These are phyloP conservation scores for Ziziphus jujuba DNA, from an alignment of 306 rosid species.

Conservation along the genomic window DNA sequence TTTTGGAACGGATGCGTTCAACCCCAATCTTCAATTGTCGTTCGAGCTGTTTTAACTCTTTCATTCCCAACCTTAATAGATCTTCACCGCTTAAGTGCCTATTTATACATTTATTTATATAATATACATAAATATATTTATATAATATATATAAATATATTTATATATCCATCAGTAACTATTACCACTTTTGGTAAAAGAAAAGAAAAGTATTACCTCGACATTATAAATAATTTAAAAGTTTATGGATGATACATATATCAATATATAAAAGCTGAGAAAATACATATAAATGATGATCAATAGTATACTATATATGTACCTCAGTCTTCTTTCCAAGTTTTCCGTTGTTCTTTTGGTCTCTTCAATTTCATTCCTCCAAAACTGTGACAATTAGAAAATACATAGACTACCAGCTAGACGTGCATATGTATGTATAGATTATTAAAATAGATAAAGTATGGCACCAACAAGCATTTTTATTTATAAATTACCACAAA, in stretches of 20 bases:
- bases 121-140: too few relatives aligned
- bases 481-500: too few relatives aligned
- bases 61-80: constrained; percentile 38
- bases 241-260: neutral
- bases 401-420: neutral
- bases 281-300: neutral
- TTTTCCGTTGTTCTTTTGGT: constrained; percentile 27
- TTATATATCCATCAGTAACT: too few relatives aligned
- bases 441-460: too few relatives aligned
- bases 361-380: constrained; percentile 50
- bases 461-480: too few relatives aligned
- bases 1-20: constrained; percentile 42
- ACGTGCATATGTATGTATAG: neutral
- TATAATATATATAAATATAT: neutral
- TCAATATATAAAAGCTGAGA: neutral
- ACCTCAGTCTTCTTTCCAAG: constrained; percentile 42
- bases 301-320: neutral
- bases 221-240: too few relatives aligned
- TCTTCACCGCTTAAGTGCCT: constrained; percentile 55
- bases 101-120: too few relatives aligned
- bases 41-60: constrained; percentile 50
- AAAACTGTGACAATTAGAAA: constrained; percentile 19
- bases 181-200: too few relatives aligned
- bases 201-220: too few relatives aligned
- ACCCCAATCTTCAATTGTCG: constrained; percentile 42